Percentiles rank a stretch among this genome's conserved stretches.
Conservation (phyloP, 768 basidiomycete species). For the Panaeolus cyanescens region DNA sequence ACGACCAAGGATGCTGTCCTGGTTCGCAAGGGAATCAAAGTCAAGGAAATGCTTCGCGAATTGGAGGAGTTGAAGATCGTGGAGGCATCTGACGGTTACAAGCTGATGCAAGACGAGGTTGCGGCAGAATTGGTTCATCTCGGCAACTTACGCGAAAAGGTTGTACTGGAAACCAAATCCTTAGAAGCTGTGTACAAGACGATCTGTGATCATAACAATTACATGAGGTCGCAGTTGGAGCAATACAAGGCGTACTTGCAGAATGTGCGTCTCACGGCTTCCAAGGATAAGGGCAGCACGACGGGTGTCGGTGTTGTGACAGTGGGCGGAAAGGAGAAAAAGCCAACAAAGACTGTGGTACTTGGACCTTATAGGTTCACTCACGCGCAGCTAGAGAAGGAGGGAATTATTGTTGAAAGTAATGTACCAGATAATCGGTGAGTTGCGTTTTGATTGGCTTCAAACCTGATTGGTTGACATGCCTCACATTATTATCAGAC, state of each 20-base stretch:
- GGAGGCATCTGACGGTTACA: slow-evolving; percentile 80
- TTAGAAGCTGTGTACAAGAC: slow-evolving; percentile 99
- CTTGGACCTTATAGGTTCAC: slow-evolving; percentile 98
- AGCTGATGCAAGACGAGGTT: slow-evolving; percentile 97
- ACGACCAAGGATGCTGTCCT: slow-evolving; percentile 97
- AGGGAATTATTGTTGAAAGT: slow-evolving; percentile 98
- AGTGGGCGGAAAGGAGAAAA: slow-evolving; percentile 97
- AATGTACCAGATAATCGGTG: slow-evolving; percentile 98
- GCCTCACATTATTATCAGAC: slow-evolving; percentile 46
- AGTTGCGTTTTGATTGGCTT: slow-evolving; percentile 23
- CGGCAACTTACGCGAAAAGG: slow-evolving; percentile 96
- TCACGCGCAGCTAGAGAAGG: slow-evolving; percentile 97
- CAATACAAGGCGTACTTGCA: slow-evolving; percentile 99
- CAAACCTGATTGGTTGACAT: slow-evolving; percentile 6
- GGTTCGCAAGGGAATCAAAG: slow-evolving; percentile 97
- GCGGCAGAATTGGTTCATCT: slow-evolving; percentile 93
- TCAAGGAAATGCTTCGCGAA: slow-evolving; percentile 98
- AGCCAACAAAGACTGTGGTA: slow-evolving; percentile 79
- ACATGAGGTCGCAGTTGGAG: slow-evolving; percentile 92
- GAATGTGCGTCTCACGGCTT: slow-evolving; percentile 90
- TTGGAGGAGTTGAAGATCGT: slow-evolving; percentile 89
- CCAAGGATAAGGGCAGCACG: slow-evolving; percentile 85
- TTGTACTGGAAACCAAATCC: slow-evolving; percentile 86
- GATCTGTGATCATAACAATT: slow-evolving; percentile 98
- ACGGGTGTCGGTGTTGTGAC: slow-evolving; percentile 93